phyloP scores from a whole-genome alignment of 805 yeast genomes.

The Zygotorulaspora florentina region DNA sequence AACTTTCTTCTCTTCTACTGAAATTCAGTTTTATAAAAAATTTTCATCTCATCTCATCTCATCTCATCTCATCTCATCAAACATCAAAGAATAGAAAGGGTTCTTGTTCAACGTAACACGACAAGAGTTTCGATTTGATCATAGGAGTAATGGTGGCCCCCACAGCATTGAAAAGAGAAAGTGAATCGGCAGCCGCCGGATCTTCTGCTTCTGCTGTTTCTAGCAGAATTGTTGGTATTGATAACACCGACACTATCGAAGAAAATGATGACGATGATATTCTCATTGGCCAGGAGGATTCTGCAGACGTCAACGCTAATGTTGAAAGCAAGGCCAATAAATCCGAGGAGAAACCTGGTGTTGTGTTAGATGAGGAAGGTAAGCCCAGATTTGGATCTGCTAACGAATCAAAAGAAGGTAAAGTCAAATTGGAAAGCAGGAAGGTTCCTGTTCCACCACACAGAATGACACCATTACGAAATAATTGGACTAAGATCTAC shows the following conservation, averaged over 20 bases:
- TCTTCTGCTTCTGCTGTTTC: not conserved
- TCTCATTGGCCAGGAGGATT: conserved; percentile 37
- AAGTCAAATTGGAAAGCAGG: conserved; percentile 78
- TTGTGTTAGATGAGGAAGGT: conserved; percentile 68
- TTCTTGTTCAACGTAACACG: too few relatives aligned
- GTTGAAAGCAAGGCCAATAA: conserved; percentile 26
- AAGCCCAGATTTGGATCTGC: conserved; percentile 82
- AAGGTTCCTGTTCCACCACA: conserved; percentile 95
- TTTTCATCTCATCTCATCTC: conserved; percentile 33
- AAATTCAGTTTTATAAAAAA: not conserved
- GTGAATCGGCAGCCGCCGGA: not conserved
- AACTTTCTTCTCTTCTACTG: not conserved
- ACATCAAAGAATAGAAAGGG: conserved; percentile 1
- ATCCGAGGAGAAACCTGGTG: conserved; percentile 23
- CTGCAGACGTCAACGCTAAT: conserved; percentile 16
- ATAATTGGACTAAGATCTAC: conserved; percentile 88
- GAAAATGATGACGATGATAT: conserved; percentile 39
- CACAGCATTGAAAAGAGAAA: conserved; percentile 36
- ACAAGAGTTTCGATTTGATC: not conserved
- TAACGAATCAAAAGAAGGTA: conserved; percentile 50
- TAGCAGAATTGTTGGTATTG: conserved; percentile 34
- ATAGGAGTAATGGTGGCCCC: conserved; percentile 44
- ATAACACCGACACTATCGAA: conserved; percentile 29
- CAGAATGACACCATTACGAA: conserved; percentile 89
- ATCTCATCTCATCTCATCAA: conserved; percentile 15